A percentile compares a stretch with the other conserved stretches of the same genome.
These are phyloP conservation scores for Aspergillus awamori DNA, from an alignment of 2,329 filamentous ascomycete genomes.

Conservation along the genomic window DNA sequence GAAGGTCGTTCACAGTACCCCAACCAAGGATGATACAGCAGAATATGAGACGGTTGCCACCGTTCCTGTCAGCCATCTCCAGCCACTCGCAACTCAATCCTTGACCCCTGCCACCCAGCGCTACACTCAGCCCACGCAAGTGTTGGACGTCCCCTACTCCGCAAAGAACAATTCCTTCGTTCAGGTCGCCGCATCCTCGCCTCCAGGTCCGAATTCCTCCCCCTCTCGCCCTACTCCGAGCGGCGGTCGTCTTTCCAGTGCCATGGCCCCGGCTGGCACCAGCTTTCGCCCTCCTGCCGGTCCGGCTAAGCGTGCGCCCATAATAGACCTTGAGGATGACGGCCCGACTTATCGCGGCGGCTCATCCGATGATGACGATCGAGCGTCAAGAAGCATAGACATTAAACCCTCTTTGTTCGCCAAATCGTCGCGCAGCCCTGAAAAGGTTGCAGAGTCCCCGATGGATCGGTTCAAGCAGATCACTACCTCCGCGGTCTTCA, in stretches of 20 bases:
- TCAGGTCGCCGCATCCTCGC: constrained; percentile 90
- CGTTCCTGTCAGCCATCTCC: constrained; percentile 41
- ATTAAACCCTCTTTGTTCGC: constrained; percentile 64
- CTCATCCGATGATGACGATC: constrained; percentile 62
- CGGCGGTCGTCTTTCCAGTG: constrained; percentile 56
- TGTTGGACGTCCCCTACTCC: constrained; percentile 51
- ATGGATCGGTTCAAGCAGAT: constrained; percentile 48
- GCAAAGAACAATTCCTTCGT: constrained; percentile 52
- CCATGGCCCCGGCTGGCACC: constrained; percentile 77
- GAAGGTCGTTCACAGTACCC: constrained; percentile 34
- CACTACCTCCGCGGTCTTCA: constrained; percentile 47
- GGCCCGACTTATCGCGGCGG: constrained; percentile 63
- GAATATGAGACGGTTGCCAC: constrained; percentile 55
- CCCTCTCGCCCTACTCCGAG: constrained; percentile 40
- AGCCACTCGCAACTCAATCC: constrained; percentile 34
- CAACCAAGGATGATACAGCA: constrained; percentile 37
- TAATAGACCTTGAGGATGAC: constrained; percentile 57
- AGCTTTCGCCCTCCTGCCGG: constrained; percentile 60
- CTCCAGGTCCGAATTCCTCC: constrained; percentile 57
- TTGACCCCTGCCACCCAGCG: constrained; percentile 52
- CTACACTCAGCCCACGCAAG: constrained; percentile 65
- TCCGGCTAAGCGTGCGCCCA: constrained; percentile 44
- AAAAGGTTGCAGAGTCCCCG: constrained; percentile 48
- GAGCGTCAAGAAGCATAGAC: constrained; percentile 53
- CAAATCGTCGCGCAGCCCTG: constrained; percentile 45